Evolutionary conservation across 2,329 filamentous ascomycete genomes (phyloP), one percentile per base, ranked within the genome.

Genomic region (Hymenotorrendiella dingleyae): DNA sequence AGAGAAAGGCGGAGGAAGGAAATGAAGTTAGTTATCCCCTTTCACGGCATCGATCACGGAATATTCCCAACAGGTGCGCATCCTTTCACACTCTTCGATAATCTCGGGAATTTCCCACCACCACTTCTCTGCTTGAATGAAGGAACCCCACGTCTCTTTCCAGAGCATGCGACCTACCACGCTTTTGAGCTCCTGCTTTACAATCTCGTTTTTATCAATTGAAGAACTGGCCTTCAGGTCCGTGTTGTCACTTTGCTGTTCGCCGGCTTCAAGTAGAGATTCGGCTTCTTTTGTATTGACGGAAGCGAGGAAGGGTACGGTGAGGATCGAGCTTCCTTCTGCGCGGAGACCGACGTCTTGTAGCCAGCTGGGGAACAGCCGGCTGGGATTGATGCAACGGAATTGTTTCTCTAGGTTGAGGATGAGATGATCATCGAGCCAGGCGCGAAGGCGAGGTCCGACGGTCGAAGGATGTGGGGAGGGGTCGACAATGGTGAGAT

Each of bases 31-130:
- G 26, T 35, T 30, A 45, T 10, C 34, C 44, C 40, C 56, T 53
- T 76, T 80, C 21, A 78, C 67, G 1, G 72, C 76, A 42, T 76
- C 68, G 44, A 81, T 72, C 16, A 76, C 61, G 39, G 69, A 69
- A 53, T 78, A 80, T 49, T 80, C 72, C 75, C 76, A 82, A 42
- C 68, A 67, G 0, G 78, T 82, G 4, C 69, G 69, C 47, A 73
- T 56, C 42, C 69, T 61, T 12, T 69, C 55, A 46, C 78, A 82
- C 57, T 82, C 78, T 29, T 71, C 65, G 2, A 78, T 61, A 43
- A 74, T 76, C 1, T 61, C 66, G 10, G 64, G 60, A 23, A 80
- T 72, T 30, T 82, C 74, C 78, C 78, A 82, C 78, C 78, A 82
- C 76, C 76, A 80, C 32, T 57, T 63, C 6, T 68, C 43, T 2